Evolutionary conservation across 768 basidiomycete genomes (phyloP).

Genomic region (Calocybe cyanea): DNA sequence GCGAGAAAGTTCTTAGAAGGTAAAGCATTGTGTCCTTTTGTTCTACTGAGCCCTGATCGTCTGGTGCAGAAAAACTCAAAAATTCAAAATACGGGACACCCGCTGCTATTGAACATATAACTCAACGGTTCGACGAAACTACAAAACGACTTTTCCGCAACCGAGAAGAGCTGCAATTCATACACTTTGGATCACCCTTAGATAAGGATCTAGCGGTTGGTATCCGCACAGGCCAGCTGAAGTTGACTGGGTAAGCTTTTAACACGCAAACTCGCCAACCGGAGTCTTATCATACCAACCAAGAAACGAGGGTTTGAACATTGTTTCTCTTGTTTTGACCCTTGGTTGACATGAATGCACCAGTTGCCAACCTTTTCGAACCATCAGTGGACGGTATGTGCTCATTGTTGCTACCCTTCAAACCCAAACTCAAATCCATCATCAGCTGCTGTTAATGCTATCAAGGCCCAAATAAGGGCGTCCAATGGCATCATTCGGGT

Average conservation of each 20-base stretch:
- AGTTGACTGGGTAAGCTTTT: conserved; percentile 58
- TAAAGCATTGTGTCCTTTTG: conserved; percentile 17
- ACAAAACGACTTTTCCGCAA: conserved; percentile 78
- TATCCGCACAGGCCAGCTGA: conserved; percentile 69
- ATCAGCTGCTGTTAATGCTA: conserved; percentile 61
- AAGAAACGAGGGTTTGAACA: conserved; percentile 25
- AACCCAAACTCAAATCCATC: not conserved
- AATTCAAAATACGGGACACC: conserved; percentile 68
- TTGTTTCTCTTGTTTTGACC: not conserved
- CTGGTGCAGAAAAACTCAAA: conserved; percentile 59
- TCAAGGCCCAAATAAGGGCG: conserved; percentile 66
- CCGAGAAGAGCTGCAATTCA: conserved; percentile 62
- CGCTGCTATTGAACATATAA: conserved; percentile 75
- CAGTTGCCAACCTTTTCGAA: conserved; percentile 73
- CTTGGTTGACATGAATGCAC: conserved; percentile 22
- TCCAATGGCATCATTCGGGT: conserved; percentile 68
- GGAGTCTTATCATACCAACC: conserved; percentile 4
- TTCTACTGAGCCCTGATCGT: not conserved
- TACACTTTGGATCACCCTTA: conserved; percentile 73
- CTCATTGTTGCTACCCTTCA: not conserved
- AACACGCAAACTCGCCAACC: not conserved
- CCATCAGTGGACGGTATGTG: conserved; percentile 61
- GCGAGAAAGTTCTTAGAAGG: conserved; percentile 72
- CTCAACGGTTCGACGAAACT: conserved; percentile 77
- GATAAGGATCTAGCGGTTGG: conserved; percentile 71